Evolutionary conservation across 257 asterid genomes (phyloP).

Genomic region (Paulownia fortunei): DNA sequence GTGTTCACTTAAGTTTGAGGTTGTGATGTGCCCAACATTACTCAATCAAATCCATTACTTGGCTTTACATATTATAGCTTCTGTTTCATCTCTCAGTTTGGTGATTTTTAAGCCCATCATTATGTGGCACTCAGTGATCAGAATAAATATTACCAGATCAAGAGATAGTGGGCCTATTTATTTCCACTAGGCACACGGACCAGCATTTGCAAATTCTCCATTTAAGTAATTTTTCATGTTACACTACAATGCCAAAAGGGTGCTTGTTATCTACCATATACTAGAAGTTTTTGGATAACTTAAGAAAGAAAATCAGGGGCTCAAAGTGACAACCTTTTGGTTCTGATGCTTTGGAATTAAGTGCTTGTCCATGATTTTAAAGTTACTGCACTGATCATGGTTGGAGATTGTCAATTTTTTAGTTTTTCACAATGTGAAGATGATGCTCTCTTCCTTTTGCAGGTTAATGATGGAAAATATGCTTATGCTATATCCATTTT

Average conservation of each 20-base stretch:
- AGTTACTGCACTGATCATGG: constrained; percentile 25
- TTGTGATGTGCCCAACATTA: constrained; percentile 16
- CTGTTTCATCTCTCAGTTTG: constrained; percentile 18
- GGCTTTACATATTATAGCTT: constrained; percentile 13
- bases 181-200: constrained; percentile 14
- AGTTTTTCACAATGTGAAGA: constrained; percentile 30
- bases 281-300: constrained; percentile 17
- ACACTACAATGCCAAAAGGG: background rate
- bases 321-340: background rate
- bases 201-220: constrained; percentile 2
- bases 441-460: constrained; percentile 45
- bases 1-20: constrained; percentile 20
- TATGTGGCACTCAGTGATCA: constrained; percentile 12
- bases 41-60: constrained; percentile 3
- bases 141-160: constrained; percentile 1
- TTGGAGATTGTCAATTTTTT: constrained; percentile 10
- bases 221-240: constrained; percentile 14
- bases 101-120: constrained; percentile 30
- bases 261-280: constrained; percentile 17
- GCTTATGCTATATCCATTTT: constrained; percentile 84
- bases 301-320: background rate
- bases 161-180: constrained; percentile 1
- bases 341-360: constrained; percentile 15
- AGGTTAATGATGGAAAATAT: constrained; percentile 98
- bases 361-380: background rate